A percentile compares a stretch with the other conserved stretches of the same genome.
Evolutionary conservation across 1,284 basidiomycete species (phyloP).

Genomic region (Peniophora sp.): DNA sequence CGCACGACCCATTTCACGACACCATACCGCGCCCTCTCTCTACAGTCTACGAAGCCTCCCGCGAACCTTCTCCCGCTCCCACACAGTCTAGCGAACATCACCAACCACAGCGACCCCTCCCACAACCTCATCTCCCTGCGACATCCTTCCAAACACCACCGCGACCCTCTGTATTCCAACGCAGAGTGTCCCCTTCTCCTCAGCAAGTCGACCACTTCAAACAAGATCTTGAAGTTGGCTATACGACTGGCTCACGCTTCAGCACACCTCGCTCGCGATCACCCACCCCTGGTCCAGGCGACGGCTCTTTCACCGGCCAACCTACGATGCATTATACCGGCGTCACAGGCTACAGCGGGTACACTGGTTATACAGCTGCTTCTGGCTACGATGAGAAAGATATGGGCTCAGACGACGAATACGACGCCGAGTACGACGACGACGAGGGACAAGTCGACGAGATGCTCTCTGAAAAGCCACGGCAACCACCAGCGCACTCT

Average conservation of each 20-base stretch:
- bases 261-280: constrained; percentile 55
- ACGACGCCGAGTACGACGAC: constrained; percentile 9
- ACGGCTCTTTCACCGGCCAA: constrained; percentile 57
- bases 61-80: background rate
- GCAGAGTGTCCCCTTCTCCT: constrained; percentile 9
- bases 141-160: background rate
- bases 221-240: constrained; percentile 53
- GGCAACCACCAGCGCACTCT: no score
- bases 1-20: constrained; percentile 23
- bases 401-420: background rate
- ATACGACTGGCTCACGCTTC: constrained; percentile 50
- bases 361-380: constrained; percentile 5
- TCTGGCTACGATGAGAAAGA: constrained; percentile 4
- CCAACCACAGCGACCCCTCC: background rate
- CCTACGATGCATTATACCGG: constrained; percentile 48
- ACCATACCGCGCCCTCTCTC: constrained; percentile 1
- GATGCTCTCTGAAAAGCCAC: background rate
- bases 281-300: constrained; percentile 62
- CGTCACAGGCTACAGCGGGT: constrained; percentile 13
- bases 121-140: background rate
- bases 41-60: background rate
- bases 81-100: background rate
- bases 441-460: constrained; percentile 15
- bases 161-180: constrained; percentile 2
- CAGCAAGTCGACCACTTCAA: constrained; percentile 22